Base-by-base conservation (phyloP, 305 asterid species). In the Ajuga reptans region DNA sequence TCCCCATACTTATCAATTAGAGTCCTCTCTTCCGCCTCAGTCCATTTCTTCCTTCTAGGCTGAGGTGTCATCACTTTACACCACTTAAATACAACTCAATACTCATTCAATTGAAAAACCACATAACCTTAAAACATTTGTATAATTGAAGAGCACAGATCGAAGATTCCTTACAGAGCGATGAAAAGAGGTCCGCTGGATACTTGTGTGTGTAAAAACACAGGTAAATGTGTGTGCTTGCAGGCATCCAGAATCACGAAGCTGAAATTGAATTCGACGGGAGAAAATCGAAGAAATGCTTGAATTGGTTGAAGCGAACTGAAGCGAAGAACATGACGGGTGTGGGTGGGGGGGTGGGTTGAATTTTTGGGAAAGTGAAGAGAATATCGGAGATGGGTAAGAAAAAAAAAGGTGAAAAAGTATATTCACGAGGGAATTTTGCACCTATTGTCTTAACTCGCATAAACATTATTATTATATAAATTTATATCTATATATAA, bases 1-100 rank as follows among this genome's bases (percentile, higher is more conserved):
- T 84, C 92, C 3, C 87, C 95, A 73, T 92, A 92, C 78, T 85
- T 90, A 66, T 90, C 97, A 10, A 92, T 90, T 39, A 92, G 78
- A 50, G 88, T 92, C 83, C 95, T 90, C 77, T 90, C 98, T 73
- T 90, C 98, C 47, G 88, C 94, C 91, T 92, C 98, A 61, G 89
- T 87, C 98, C 98, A 92, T 74, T 92, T 92, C 85, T 92, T 90
- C 66, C 97, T 87, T 75, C 94, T 85, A 10, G 90, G 94, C 82
- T 89, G 94, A 64, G 92, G 85, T 89, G 83, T 84, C 96, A 90
- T 87, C 78, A 68, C 75, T 69, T 52, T 18, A 53, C 17, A 74
- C 69, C 63, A 62, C 69, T 74, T 47, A 63, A 77, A 80, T 73
- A 29, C 53, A 52, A 9, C 43, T 12, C 72, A 77, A 74, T 60